A percentile compares a stretch with the other conserved stretches of the same genome.
Evolutionary conservation across 257 asterid species (phyloP).

Genomic region (Solanum chilense): DNA sequence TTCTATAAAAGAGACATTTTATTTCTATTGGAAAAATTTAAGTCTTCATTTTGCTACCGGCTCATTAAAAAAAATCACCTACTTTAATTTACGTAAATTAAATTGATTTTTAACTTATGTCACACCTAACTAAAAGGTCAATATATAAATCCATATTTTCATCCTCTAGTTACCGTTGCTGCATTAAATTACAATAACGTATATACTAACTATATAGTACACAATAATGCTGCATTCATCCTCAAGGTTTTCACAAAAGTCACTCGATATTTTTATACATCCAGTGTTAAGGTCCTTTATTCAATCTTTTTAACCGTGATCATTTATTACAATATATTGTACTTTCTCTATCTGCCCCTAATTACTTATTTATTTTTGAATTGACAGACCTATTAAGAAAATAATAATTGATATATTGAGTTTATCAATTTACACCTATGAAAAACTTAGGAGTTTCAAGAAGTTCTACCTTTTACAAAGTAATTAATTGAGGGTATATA

Average conservation of each 20-base stretch:
- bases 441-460: too few species aligned
- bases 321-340: background rate
- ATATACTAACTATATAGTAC: background rate
- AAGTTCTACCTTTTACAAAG: too few species aligned
- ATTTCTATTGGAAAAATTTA: background rate
- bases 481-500: too few species aligned
- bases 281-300: background rate
- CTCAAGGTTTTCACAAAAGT: background rate
- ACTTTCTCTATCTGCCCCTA: too few species aligned
- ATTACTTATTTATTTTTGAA: too few species aligned
- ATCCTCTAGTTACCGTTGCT: background rate
- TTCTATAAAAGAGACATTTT: background rate
- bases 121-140: background rate
- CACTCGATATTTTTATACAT: background rate
- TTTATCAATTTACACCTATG: too few species aligned
- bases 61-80: background rate
- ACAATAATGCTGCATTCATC: background rate
- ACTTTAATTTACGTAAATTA: background rate
- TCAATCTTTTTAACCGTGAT: background rate
- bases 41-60: background rate
- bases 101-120: background rate
- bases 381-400: too few species aligned
- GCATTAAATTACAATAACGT: background rate
- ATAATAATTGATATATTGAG: too few species aligned
- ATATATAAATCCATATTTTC: background rate